Percentiles rank a stretch among this genome's conserved stretches.
Conservation (phyloP, 192 early-diverging fungal species). For the Mortierella hygrophila region DNA sequence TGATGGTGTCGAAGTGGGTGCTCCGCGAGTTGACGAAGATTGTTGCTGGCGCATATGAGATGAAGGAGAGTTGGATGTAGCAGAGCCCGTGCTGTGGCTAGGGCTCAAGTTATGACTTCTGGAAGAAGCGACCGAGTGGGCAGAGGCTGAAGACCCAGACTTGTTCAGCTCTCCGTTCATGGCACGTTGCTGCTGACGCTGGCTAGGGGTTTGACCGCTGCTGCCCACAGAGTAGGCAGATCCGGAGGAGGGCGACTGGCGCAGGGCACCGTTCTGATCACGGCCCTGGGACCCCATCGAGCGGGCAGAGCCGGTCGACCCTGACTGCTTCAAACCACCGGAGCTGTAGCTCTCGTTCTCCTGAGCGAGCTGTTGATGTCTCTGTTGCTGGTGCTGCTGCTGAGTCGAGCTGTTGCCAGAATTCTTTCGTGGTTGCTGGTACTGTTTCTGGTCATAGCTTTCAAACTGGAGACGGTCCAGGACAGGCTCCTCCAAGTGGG, state of each 20-base stretch:
- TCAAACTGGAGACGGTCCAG: slow-evolving; percentile 29
- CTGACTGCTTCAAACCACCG: slow-evolving; percentile 36
- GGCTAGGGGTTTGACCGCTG: not conserved
- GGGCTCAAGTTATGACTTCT: slow-evolving; percentile 18
- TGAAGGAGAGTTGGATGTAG: slow-evolving; percentile 10
- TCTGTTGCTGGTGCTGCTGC: slow-evolving; percentile 18
- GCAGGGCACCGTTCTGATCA: slow-evolving; percentile 11
- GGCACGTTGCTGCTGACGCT: slow-evolving; percentile 9
- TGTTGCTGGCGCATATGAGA: slow-evolving; percentile 10
- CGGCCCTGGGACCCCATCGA: slow-evolving; percentile 15
- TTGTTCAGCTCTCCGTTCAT: slow-evolving; percentile 30
- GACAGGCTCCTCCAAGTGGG: slow-evolving; percentile 31
- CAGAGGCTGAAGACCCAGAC: slow-evolving; percentile 39
- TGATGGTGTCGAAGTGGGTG: not conserved
- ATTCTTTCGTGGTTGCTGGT: slow-evolving; percentile 44
- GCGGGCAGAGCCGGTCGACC: slow-evolving; percentile 28
- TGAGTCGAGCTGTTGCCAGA: slow-evolving; percentile 11
- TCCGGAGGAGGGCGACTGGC: slow-evolving; percentile 38
- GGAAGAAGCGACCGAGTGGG: slow-evolving; percentile 13
- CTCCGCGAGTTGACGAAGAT: not conserved
- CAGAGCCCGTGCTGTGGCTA: slow-evolving; percentile 27
- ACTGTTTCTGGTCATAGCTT: slow-evolving; percentile 32
- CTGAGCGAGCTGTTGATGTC: slow-evolving; percentile 23
- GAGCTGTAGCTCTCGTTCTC: not conserved
- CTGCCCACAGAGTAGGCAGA: slow-evolving; percentile 24